These are phyloP conservation scores for Diaporthe ampelina DNA, from an alignment of 2,329 filamentous ascomycete species.

Conservation along the genomic window DNA sequence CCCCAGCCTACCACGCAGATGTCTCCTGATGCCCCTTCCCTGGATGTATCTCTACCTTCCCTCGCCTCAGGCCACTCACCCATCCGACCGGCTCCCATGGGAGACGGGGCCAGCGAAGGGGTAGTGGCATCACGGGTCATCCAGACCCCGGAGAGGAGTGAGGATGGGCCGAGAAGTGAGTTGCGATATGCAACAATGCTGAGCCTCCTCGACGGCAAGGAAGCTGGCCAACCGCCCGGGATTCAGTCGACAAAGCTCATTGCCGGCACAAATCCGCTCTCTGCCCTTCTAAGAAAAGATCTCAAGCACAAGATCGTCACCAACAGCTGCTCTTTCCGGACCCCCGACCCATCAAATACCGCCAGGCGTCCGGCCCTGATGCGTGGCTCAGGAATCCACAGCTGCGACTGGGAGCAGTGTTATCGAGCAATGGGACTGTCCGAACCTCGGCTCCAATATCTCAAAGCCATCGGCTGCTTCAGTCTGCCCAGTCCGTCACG, in stretches of 20 bases:
- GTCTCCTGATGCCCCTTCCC: no score
- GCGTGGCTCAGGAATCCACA: not conserved
- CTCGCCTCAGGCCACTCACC: not conserved
- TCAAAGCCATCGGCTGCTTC: not conserved
- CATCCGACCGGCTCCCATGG: not conserved
- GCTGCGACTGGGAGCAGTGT: not conserved
- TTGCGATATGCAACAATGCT: conserved; percentile 13
- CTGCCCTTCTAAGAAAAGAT: not conserved
- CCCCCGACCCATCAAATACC: not conserved
- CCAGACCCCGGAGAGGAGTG: not conserved
- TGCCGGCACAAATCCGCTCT: not conserved
- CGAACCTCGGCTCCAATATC: not conserved
- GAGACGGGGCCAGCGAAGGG: not conserved
- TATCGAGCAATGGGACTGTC: not conserved
- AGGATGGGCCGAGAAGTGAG: not conserved
- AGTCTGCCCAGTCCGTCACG: not conserved
- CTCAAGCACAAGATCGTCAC: conserved; percentile 18
- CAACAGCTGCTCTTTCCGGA: conserved; percentile 11
- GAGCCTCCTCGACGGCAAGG: not conserved
- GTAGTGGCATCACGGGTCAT: not conserved
- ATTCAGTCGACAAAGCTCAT: not conserved
- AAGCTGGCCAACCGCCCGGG: not conserved
- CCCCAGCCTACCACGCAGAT: not conserved
- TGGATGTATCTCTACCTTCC: not conserved
- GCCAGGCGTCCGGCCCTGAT: not conserved